Conservation (phyloP, 1,284 basidiomycete genomes). For the Puccinia horiana region DNA sequence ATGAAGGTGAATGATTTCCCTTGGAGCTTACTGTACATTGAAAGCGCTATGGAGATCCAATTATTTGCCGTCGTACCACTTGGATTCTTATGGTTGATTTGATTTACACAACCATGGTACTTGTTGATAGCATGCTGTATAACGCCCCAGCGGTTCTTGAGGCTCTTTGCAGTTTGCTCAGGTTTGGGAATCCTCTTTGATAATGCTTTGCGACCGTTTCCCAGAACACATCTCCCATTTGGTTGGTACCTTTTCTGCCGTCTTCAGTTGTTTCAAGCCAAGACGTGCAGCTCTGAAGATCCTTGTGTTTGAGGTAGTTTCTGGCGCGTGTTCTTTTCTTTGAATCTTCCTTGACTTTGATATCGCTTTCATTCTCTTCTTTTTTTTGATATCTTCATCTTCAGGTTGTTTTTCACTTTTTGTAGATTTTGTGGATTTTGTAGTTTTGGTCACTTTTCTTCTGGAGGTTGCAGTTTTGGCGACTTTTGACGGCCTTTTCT, state of each 20-base stretch:
- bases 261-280: not conserved
- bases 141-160: not conserved
- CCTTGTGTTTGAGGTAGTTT: not conserved
- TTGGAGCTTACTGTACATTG: not conserved
- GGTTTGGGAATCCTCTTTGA: not conserved
- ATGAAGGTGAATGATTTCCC: not conserved
- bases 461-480: too few relatives aligned
- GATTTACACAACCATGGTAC: not conserved
- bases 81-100: not conserved
- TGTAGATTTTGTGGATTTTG: too few relatives aligned
- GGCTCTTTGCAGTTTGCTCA: not conserved
- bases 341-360: too few relatives aligned
- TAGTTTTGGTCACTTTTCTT: too few relatives aligned
- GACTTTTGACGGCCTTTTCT: too few relatives aligned
- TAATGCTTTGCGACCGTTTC: not conserved
- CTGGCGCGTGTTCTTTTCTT: too few relatives aligned
- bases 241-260: not conserved
- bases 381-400: too few relatives aligned
- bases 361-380: too few relatives aligned
- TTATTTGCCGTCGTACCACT: not conserved
- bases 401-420: too few relatives aligned
- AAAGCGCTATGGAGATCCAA: not conserved
- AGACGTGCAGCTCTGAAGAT: not conserved
- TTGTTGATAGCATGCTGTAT: slow-evolving; percentile 14
- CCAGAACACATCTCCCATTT: not conserved